These are phyloP conservation scores for Rhizopogon rudus DNA, from an alignment of 768 basidiomycete species.

Conservation along the genomic window DNA sequence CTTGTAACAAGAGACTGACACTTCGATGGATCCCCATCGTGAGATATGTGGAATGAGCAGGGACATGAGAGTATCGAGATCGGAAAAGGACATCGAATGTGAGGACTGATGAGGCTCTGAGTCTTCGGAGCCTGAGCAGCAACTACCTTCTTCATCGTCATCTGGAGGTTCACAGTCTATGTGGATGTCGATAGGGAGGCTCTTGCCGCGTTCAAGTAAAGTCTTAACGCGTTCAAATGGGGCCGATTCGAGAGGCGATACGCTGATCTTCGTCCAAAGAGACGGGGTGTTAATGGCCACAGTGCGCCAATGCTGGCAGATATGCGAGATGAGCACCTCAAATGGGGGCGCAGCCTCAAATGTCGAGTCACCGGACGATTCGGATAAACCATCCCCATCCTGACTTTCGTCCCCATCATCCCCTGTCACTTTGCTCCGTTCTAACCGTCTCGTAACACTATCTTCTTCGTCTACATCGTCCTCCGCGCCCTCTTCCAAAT, in stretches of 20 bases:
- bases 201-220: slow-evolving; percentile 51
- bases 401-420: slow-evolving; percentile 1
- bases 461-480: slow-evolving; percentile 16
- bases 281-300: slow-evolving; percentile 46
- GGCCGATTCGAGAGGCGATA: slow-evolving; percentile 21
- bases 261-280: slow-evolving; percentile 47
- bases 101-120: slow-evolving; percentile 18
- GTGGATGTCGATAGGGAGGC: slow-evolving; percentile 47
- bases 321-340: slow-evolving; percentile 54
- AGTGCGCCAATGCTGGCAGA: slow-evolving; percentile 57
- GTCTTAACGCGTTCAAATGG: slow-evolving; percentile 39
- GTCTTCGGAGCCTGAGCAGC: slow-evolving; percentile 19
- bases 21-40: slow-evolving; percentile 49
- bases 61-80: slow-evolving; percentile 22
- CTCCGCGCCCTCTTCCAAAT: slow-evolving; percentile 36
- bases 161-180: slow-evolving; percentile 39
- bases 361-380: background rate
- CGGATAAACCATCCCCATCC: background rate
- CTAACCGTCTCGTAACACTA: slow-evolving; percentile 1
- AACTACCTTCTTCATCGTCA: slow-evolving; percentile 14
- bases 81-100: slow-evolving; percentile 13
- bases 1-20: slow-evolving; percentile 40
- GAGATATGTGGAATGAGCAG: slow-evolving; percentile 47
- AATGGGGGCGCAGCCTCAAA: slow-evolving; percentile 27
- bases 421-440: background rate